phyloP scores from a whole-genome alignment of 257 asterid species.

The Salvia splendens region DNA sequence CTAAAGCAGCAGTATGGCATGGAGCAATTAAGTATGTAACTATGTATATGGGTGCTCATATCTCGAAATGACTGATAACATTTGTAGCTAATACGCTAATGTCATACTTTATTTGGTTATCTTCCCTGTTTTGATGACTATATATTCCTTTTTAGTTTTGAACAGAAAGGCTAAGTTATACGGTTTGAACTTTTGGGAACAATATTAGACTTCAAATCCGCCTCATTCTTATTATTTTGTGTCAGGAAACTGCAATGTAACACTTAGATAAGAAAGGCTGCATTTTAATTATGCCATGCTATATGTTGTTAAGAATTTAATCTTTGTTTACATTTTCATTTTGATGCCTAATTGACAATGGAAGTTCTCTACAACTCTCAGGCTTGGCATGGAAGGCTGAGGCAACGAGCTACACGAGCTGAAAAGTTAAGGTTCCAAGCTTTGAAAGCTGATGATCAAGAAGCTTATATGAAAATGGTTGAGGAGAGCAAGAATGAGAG shows the following conservation, averaged over 20 bases:
- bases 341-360: slow-evolving; percentile 19
- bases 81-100: slow-evolving; percentile 19
- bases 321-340: slow-evolving; percentile 28
- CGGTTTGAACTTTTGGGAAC: background rate
- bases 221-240: background rate
- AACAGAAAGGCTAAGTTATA: slow-evolving; percentile 13
- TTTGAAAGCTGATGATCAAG: slow-evolving; percentile 96
- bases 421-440: slow-evolving; percentile 98
- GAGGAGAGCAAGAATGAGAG: slow-evolving; percentile 99
- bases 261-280: background rate
- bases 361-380: slow-evolving; percentile 32
- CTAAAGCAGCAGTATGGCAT: slow-evolving; percentile 22
- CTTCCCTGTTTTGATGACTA: slow-evolving; percentile 4
- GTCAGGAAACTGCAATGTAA: slow-evolving; percentile 11
- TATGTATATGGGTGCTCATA: slow-evolving; percentile 5
- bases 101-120: background rate
- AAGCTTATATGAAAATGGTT: slow-evolving; percentile 99
- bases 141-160: slow-evolving; percentile 14
- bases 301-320: slow-evolving; percentile 12
- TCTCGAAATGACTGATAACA: slow-evolving; percentile 10
- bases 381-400: slow-evolving; percentile 99
- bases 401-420: slow-evolving; percentile 97
- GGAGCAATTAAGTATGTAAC: background rate
- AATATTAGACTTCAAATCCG: background rate
- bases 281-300: slow-evolving; percentile 9